phyloP scores from a whole-genome alignment of 805 yeast species.

The Ogataea ramenticola region DNA sequence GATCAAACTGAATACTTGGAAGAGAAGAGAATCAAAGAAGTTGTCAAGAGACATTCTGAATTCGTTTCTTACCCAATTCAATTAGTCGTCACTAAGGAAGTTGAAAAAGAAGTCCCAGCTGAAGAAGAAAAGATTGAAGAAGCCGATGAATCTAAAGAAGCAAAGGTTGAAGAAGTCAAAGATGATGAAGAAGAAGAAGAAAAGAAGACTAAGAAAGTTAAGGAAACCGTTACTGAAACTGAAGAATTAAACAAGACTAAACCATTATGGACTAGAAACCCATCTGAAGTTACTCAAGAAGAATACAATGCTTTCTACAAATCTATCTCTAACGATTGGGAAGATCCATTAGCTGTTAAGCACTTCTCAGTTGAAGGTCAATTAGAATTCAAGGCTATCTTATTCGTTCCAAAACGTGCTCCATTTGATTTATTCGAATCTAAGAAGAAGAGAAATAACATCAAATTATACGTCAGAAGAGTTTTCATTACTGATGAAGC shows the following conservation, averaged over 20 bases:
- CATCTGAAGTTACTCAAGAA: slow-evolving; percentile 94
- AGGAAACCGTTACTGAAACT: slow-evolving; percentile 88
- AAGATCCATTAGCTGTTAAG: slow-evolving; percentile 98
- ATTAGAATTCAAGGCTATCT: slow-evolving; percentile 96
- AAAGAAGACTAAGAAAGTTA: slow-evolving; percentile 79
- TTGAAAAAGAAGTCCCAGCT: slow-evolving; percentile 78
- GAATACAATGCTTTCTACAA: slow-evolving; percentile 99
- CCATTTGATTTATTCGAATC: slow-evolving; percentile 97
- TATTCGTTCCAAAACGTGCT: slow-evolving; percentile 98
- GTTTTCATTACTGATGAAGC: slow-evolving; percentile 99
- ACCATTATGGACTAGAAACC: slow-evolving; percentile 99
- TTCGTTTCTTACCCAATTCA: slow-evolving; percentile 99
- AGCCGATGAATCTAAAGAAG: slow-evolving; percentile 44
- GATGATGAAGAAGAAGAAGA: slow-evolving; percentile 61
- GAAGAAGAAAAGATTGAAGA: slow-evolving; percentile 66
- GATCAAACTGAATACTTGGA: slow-evolving; percentile 98
- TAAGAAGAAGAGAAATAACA: slow-evolving; percentile 98
- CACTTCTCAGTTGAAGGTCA: slow-evolving; percentile 99
- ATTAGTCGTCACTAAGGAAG: slow-evolving; percentile 96
- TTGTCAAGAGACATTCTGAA: slow-evolving; percentile 98
- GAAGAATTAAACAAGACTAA: slow-evolving; percentile 98
- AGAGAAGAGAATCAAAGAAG: slow-evolving; percentile 99
- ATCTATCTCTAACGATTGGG: slow-evolving; percentile 99
- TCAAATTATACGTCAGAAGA: slow-evolving; percentile 97
- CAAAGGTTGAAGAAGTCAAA: slow-evolving; percentile 70